These are phyloP conservation scores for Metschnikowia orientalis DNA, from an alignment of 805 yeast species.

Conservation along the genomic window DNA sequence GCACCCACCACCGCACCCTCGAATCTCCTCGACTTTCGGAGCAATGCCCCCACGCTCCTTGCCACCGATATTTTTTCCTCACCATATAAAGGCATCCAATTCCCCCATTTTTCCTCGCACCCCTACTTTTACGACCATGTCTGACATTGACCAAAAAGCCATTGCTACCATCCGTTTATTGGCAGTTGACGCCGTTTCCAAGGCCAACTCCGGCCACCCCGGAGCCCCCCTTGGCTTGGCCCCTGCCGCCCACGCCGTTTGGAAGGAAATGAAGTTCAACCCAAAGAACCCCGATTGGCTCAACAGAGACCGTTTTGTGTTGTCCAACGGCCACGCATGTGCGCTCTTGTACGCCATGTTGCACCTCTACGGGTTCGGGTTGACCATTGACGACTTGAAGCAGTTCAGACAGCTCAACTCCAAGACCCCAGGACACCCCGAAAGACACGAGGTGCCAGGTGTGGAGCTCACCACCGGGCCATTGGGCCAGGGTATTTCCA, in stretches of 20 bases:
- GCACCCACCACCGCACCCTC: slow-evolving; percentile 5
- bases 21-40: slow-evolving; percentile 4
- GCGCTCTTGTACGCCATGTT: slow-evolving; percentile 82
- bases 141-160: slow-evolving; percentile 62
- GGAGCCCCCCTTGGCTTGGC: slow-evolving; percentile 99
- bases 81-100: slow-evolving; percentile 4
- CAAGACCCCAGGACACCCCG: slow-evolving; percentile 98
- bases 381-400: slow-evolving; percentile 81
- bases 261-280: slow-evolving; percentile 77
- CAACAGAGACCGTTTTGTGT: slow-evolving; percentile 91
- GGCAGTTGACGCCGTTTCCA: slow-evolving; percentile 80
- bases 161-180: slow-evolving; percentile 84
- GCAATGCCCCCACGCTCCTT: slow-evolving; percentile 8
- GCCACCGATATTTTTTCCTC: slow-evolving; percentile 3
- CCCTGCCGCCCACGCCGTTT: slow-evolving; percentile 86
- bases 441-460: slow-evolving; percentile 77
- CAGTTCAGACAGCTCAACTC: slow-evolving; percentile 86
- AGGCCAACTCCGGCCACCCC: slow-evolving; percentile 96
- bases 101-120: slow-evolving; percentile 1
- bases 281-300: slow-evolving; percentile 90
- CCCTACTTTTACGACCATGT: slow-evolving; percentile 15
- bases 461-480: slow-evolving; percentile 98
- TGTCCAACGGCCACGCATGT: slow-evolving; percentile 96
- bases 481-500: slow-evolving; percentile 94
- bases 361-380: slow-evolving; percentile 80